These are phyloP conservation scores for Pelagophyceae sp. DNA, from an alignment of 352 stramenopile genomes.

Conservation along the genomic window DNA sequence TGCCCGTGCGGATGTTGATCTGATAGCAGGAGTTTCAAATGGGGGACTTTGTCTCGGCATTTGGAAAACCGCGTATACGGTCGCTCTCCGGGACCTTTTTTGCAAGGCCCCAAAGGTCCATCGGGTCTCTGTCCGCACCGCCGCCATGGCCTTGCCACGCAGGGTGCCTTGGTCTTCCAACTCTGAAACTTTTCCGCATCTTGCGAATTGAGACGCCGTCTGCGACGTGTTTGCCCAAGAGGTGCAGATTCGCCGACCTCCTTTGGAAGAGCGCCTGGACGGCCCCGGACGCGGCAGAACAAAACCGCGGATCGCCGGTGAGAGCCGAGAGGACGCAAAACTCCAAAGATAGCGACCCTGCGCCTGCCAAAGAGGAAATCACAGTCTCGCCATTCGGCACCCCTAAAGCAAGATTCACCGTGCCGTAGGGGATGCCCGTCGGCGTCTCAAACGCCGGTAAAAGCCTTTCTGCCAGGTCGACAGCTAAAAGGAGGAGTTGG, in stretches of 20 bases:
- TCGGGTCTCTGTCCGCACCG: no score
- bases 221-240: slow-evolving; percentile 87
- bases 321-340: slow-evolving; percentile 85
- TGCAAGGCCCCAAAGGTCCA: no score
- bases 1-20: slow-evolving; percentile 15
- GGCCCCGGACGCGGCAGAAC: slow-evolving; percentile 47
- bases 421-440: slow-evolving; percentile 87
- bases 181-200: no score
- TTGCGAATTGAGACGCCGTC: slow-evolving; percentile 84
- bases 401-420: slow-evolving; percentile 81
- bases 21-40: no score
- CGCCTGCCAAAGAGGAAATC: slow-evolving; percentile 86
- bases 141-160: no score
- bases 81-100: no score
- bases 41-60: no score
- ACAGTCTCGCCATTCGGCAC: slow-evolving; percentile 81
- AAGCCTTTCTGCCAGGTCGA: slow-evolving; percentile 86
- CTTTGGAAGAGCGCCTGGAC: slow-evolving; percentile 61
- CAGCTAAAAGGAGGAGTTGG: slow-evolving; percentile 65
- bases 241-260: slow-evolving; percentile 62
- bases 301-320: slow-evolving; percentile 57
- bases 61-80: no score
- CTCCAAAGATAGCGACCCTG: slow-evolving; percentile 89
- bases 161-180: no score
- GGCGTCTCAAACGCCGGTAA: slow-evolving; percentile 88